Conservation (phyloP, 176 grass and related monocot species). For the barley (Hordeum vulgare) region DNA sequence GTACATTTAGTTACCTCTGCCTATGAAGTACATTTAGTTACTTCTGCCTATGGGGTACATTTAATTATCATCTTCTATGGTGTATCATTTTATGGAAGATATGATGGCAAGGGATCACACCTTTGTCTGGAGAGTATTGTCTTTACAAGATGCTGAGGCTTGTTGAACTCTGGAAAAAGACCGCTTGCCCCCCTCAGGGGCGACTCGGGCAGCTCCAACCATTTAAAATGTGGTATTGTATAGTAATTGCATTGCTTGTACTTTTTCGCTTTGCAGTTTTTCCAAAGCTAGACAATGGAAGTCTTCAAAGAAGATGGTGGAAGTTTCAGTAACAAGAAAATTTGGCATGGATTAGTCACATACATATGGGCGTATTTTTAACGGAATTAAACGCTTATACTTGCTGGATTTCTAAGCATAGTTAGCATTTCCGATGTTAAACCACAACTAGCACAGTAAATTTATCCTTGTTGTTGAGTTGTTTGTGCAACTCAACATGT, state of each 20-base stretch:
- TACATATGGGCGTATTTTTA: not conserved
- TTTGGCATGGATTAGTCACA: not conserved
- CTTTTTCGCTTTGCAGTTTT: not conserved
- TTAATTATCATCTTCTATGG: not conserved
- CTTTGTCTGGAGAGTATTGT: not conserved
- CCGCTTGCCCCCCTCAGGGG: too few relatives aligned
- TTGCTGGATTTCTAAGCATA: not conserved
- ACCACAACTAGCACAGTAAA: too few relatives aligned
- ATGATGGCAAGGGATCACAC: not conserved
- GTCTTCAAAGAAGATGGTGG: not conserved
- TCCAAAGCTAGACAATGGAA: not conserved
- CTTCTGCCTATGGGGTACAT: not conserved
- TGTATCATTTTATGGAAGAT: not conserved
- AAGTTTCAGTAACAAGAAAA: not conserved
- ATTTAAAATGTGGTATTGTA: too few relatives aligned
- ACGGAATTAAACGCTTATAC: not conserved
- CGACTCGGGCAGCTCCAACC: too few relatives aligned
- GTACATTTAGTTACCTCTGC: not conserved
- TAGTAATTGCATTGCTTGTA: too few relatives aligned
- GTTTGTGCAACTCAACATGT: not conserved
- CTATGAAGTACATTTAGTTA: not conserved
- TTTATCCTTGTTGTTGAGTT: not conserved
- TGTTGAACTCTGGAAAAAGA: slow-evolving; percentile 43
- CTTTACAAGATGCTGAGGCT: slow-evolving; percentile 37
- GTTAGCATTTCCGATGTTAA: too few relatives aligned